Conservation (phyloP, 2,329 filamentous ascomycete species). For the Fusarium xylarioides region DNA sequence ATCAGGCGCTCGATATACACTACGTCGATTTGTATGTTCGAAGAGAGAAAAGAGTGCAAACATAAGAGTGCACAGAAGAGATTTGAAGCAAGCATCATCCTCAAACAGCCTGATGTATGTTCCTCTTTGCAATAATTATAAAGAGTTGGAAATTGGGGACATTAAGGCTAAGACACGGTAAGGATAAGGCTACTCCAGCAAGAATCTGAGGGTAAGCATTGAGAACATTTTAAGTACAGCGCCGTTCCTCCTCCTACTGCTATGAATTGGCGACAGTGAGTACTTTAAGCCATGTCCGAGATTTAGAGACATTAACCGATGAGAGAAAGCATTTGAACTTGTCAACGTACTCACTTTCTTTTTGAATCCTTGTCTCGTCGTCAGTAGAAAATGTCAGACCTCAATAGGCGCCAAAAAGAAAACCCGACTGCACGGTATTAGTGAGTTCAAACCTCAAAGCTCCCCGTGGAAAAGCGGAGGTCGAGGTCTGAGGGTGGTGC, state of each 20-base stretch:
- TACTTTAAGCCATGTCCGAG: fast-evolving
- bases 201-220: not conserved
- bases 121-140: not conserved
- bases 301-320: fast-evolving
- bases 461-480: not conserved
- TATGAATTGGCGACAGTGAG: not conserved
- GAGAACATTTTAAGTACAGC: not conserved
- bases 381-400: not conserved
- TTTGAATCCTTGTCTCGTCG: not conserved
- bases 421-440: fast-evolving
- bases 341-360: not conserved
- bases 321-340: not conserved
- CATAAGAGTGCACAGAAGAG: too few relatives aligned
- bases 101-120: not conserved
- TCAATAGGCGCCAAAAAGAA: not conserved
- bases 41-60: too few relatives aligned
- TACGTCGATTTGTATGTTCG: too few relatives aligned
- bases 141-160: not conserved
- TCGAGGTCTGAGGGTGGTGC: not conserved
- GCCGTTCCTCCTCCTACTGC: not conserved
- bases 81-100: not conserved
- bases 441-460: not conserved
- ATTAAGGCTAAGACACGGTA: too few relatives aligned
- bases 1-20: too few relatives aligned
- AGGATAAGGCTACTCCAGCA: not conserved